phyloP scores from a whole-genome alignment of 345 rosid genomes.

The Gossypioides kirkii region DNA sequence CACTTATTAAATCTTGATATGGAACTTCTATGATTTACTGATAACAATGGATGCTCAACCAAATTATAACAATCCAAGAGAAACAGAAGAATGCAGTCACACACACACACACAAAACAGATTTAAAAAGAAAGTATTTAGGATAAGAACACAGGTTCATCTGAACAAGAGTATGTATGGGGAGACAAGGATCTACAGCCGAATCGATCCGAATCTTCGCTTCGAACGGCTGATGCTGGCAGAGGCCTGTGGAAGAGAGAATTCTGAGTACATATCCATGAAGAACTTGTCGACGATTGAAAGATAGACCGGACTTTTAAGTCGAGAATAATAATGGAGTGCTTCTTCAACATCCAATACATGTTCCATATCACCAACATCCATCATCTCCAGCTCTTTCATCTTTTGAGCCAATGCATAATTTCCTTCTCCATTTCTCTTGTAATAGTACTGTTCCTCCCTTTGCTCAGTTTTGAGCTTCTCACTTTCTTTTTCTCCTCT shows the following conservation, averaged over 20 bases:
- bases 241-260: constrained; percentile 48
- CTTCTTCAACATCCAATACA: constrained; percentile 74
- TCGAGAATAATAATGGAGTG: constrained; percentile 73
- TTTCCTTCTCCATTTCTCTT: constrained; percentile 31
- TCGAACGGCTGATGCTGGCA: constrained; percentile 38
- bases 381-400: constrained; percentile 85
- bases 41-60: neutral
- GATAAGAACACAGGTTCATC: neutral
- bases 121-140: neutral
- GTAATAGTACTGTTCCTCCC: constrained; percentile 12
- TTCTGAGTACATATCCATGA: constrained; percentile 75
- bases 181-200: constrained; percentile 28
- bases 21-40: constrained; percentile 3
- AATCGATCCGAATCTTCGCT: constrained; percentile 42
- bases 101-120: neutral
- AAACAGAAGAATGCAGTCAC: neutral
- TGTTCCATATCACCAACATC: constrained; percentile 70
- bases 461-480: constrained; percentile 18
- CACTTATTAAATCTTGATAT: neutral
- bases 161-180: neutral
- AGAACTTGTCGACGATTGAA: constrained; percentile 82
- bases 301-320: constrained; percentile 82
- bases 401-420: constrained; percentile 55
- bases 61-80: neutral
- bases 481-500: constrained; percentile 26